Evolutionary conservation across 257 asterid genomes (phyloP).

Genomic region (Voacanga thouarsii): DNA sequence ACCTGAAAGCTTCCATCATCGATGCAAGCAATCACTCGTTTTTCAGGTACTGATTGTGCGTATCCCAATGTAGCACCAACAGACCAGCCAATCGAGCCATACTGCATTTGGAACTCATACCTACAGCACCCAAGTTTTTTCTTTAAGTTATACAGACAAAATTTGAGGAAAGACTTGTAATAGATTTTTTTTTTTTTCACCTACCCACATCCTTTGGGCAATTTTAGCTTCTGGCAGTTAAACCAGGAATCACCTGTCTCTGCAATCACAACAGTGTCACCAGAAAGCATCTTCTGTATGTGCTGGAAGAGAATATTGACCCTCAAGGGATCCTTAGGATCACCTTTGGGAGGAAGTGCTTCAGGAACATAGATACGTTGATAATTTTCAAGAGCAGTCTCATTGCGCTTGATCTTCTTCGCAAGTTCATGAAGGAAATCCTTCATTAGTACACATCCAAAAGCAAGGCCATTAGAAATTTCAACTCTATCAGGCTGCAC

Average conservation of each 20-base stretch:
- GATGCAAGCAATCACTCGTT: constrained; percentile 56
- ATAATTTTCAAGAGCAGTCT: constrained; percentile 63
- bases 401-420: constrained; percentile 42
- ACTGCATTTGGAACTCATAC: constrained; percentile 77
- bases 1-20: constrained; percentile 87
- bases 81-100: constrained; percentile 53
- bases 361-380: constrained; percentile 68
- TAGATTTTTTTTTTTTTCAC: constrained; percentile 11
- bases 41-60: constrained; percentile 54
- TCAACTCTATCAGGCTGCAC: constrained; percentile 77
- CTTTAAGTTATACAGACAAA: constrained; percentile 26
- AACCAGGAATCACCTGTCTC: constrained; percentile 94
- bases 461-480: constrained; percentile 58
- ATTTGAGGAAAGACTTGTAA: background rate
- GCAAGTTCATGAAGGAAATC: constrained; percentile 55
- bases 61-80: constrained; percentile 70
- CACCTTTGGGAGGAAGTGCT: constrained; percentile 52
- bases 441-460: constrained; percentile 75
- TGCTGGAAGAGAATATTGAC: constrained; percentile 76
- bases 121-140: constrained; percentile 57
- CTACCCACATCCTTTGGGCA: constrained; percentile 83
- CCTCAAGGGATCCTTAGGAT: constrained; percentile 62
- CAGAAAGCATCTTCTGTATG: constrained; percentile 60
- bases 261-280: constrained; percentile 60
- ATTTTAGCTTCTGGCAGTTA: constrained; percentile 83